Evolutionary conservation across 2,329 filamentous ascomycete species (phyloP).

Genomic region (Sporothrix protearum): DNA sequence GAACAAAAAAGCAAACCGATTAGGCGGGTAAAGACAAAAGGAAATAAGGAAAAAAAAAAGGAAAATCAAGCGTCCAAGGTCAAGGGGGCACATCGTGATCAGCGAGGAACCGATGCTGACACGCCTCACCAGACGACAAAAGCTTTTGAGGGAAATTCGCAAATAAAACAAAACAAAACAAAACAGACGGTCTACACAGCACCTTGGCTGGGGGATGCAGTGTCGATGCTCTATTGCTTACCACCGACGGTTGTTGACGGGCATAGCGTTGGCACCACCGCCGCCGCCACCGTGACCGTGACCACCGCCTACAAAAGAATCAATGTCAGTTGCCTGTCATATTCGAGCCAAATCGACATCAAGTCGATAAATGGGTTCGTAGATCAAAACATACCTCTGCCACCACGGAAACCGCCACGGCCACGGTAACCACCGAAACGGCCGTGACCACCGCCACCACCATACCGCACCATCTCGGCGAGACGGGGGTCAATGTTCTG

Average conservation of each 20-base stretch:
- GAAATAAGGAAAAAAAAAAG: background rate
- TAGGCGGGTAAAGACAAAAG: background rate
- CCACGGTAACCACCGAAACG: constrained; percentile 68
- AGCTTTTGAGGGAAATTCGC: constrained; percentile 9
- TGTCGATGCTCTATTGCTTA: constrained; percentile 35
- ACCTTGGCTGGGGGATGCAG: background rate
- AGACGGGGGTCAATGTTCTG: constrained; percentile 96
- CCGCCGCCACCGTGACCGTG: background rate
- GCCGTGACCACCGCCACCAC: constrained; percentile 67
- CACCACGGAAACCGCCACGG: constrained; percentile 49
- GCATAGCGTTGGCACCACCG: constrained; percentile 48
- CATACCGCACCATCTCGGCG: constrained; percentile 90
- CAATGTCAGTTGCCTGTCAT: background rate
- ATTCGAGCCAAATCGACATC: background rate
- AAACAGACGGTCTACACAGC: background rate
- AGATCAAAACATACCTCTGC: constrained; percentile 39
- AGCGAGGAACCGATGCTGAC: background rate
- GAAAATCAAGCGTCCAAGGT: background rate
- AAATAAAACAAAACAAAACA: background rate
- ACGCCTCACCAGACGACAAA: background rate
- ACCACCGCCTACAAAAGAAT: constrained; percentile 9
- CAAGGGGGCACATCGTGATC: background rate
- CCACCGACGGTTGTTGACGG: constrained; percentile 51
- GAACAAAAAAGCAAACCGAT: background rate
- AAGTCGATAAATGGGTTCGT: background rate